These are phyloP conservation scores for Rhizophagus clarus DNA, from an alignment of 192 early-diverging fungal genomes.

Conservation along the genomic window DNA sequence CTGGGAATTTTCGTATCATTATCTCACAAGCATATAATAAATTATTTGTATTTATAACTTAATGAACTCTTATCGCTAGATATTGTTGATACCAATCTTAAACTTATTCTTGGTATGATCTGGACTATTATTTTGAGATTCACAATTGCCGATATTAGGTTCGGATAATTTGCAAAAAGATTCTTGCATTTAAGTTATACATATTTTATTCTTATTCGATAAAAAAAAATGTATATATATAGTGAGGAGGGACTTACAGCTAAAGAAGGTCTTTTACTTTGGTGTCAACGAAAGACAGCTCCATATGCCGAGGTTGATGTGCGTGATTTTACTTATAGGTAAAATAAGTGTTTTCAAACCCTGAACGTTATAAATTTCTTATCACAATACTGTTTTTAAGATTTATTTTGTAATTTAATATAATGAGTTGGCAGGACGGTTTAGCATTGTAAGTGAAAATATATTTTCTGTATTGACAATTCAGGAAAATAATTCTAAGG, in stretches of 20 bases:
- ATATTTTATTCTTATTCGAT: not conserved
- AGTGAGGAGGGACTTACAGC: slow-evolving; percentile 94
- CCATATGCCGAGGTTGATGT: slow-evolving; percentile 89
- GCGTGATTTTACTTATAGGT: slow-evolving; percentile 80
- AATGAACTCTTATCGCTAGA: slow-evolving; percentile 48
- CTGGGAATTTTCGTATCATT: not conserved
- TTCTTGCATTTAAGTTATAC: not conserved
- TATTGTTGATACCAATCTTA: slow-evolving; percentile 90
- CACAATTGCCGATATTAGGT: slow-evolving; percentile 92
- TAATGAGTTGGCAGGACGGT: slow-evolving; percentile 83
- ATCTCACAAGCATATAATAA: not conserved
- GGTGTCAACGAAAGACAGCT: slow-evolving; percentile 96
- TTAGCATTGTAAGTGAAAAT: slow-evolving; percentile 75
- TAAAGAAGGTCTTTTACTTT: slow-evolving; percentile 94
- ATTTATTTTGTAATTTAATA: not conserved
- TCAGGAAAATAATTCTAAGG: slow-evolving; percentile 8
- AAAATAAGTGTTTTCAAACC: not conserved
- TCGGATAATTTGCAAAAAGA: not conserved
- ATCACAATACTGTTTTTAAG: not conserved
- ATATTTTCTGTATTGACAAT: not conserved
- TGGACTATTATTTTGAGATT: slow-evolving; percentile 98
- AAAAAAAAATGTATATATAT: not conserved
- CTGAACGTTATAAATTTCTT: not conserved
- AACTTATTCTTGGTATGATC: slow-evolving; percentile 93
- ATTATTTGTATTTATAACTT: not conserved